A percentile compares a stretch with the other conserved stretches of the same genome.
Evolutionary conservation across 2,329 filamentous ascomycete genomes (phyloP).

Genomic region (Sarocladium strictum): DNA sequence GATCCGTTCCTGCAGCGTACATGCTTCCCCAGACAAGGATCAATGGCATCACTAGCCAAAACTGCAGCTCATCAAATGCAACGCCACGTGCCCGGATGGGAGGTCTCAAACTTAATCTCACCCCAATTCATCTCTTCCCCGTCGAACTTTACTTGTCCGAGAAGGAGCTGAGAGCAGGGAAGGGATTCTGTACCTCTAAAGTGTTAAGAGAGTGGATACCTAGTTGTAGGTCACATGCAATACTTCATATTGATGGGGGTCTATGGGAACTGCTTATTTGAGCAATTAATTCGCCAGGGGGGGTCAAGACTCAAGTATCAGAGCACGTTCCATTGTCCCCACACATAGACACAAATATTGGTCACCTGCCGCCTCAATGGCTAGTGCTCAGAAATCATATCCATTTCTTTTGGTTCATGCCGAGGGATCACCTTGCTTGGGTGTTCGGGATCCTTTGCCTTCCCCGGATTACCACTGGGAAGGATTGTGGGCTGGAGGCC

Average conservation of each 20-base stretch:
- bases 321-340: background rate
- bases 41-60: background rate
- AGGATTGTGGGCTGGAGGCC: too few species aligned
- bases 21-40: background rate
- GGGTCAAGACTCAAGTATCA: background rate
- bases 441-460: too few species aligned
- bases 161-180: background rate
- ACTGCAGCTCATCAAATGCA: background rate
- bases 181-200: background rate
- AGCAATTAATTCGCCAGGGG: constrained; percentile 9
- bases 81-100: background rate
- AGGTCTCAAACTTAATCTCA: background rate
- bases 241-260: too few species aligned
- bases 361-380: background rate
- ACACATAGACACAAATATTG: too few species aligned
- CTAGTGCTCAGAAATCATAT: too few species aligned
- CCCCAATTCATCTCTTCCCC: background rate
- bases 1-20: background rate
- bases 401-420: too few species aligned
- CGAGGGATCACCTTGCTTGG: too few species aligned
- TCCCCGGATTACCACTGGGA: too few species aligned
- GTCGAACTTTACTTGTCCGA: background rate
- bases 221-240: background rate
- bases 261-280: constrained; percentile 5
- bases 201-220: background rate